Evolutionary conservation across 495 filamentous ascomycete genomes (phyloP).

Genomic region (Xylaria telfairii): DNA sequence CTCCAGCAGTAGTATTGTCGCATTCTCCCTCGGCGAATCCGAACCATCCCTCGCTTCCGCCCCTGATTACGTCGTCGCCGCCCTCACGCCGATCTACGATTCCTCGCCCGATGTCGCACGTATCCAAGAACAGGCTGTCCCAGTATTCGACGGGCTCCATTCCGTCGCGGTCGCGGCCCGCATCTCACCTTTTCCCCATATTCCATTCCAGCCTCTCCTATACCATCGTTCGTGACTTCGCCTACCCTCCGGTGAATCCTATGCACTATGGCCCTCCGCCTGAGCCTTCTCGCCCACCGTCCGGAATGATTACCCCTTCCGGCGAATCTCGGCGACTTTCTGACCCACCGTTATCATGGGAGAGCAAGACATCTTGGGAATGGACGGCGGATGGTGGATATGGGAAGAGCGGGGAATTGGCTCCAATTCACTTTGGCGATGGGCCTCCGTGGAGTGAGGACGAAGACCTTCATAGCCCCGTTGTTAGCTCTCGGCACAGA

Average conservation of each 20-base stretch:
- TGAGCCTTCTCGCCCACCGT: slow-evolving; percentile 69
- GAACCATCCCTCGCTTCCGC: slow-evolving; percentile 64
- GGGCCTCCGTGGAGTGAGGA: slow-evolving; percentile 98
- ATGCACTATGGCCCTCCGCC: slow-evolving; percentile 91
- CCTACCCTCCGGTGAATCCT: slow-evolving; percentile 81
- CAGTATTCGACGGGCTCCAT: slow-evolving; percentile 74
- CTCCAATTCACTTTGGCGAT: slow-evolving; percentile 85
- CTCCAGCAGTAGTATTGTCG: slow-evolving; percentile 54
- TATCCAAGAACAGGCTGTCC: slow-evolving; percentile 71
- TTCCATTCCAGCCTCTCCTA: slow-evolving; percentile 92
- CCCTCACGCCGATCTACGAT: slow-evolving; percentile 59
- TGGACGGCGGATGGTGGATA: slow-evolving; percentile 51
- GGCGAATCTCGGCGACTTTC: slow-evolving; percentile 83
- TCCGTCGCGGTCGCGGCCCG: slow-evolving; percentile 75
- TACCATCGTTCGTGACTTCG: slow-evolving; percentile 92
- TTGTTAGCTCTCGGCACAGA: slow-evolving; percentile 77
- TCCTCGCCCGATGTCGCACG: slow-evolving; percentile 72
- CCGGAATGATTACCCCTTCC: slow-evolving; percentile 80
- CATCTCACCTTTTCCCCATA: slow-evolving; percentile 76
- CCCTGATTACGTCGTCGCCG: slow-evolving; percentile 66
- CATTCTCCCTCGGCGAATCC: slow-evolving; percentile 59
- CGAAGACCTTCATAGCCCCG: slow-evolving; percentile 91
- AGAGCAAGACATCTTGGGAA: slow-evolving; percentile 62
- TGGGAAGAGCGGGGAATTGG: slow-evolving; percentile 67
- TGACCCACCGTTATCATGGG: slow-evolving; percentile 74